These are phyloP conservation scores for Tremellales sp. DNA, from an alignment of 1,284 basidiomycete species.

Conservation along the genomic window DNA sequence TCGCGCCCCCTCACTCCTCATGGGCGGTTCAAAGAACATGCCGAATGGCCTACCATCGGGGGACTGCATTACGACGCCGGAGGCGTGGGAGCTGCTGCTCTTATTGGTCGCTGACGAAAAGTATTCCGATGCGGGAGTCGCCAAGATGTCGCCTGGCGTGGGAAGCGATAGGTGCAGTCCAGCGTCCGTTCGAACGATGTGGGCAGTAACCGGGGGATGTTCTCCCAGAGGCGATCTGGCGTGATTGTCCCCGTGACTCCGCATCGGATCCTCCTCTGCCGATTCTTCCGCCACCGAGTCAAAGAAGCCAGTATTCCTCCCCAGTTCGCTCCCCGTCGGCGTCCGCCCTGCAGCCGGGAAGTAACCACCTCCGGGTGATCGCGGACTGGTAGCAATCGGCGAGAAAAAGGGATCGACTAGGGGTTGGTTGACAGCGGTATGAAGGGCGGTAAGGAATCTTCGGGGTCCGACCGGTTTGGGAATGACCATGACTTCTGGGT, in stretches of 20 bases:
- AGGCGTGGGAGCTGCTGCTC: conserved; percentile 72
- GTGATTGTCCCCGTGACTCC: conserved; percentile 4
- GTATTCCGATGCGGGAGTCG: conserved; percentile 78
- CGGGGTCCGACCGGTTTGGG: conserved; percentile 93
- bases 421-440: conserved; percentile 79
- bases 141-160: conserved; percentile 59
- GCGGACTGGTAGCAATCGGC: conserved; percentile 87
- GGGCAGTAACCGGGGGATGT: conserved; percentile 22
- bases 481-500: conserved; percentile 86
- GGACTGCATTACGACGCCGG: conserved; percentile 85
- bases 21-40: conserved; percentile 84
- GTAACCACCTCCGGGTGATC: conserved; percentile 56
- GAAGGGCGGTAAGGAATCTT: conserved; percentile 79
- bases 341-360: conserved; percentile 24
- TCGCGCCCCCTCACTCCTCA: conserved; percentile 23
- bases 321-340: conserved; percentile 20
- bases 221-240: conserved; percentile 36
- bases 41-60: conserved; percentile 89
- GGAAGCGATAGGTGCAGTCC: conserved; percentile 43
- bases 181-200: conserved; percentile 16
- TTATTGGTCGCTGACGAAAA: conserved; percentile 69
- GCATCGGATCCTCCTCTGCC: conserved; percentile 6
- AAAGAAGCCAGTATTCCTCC: conserved; percentile 36
- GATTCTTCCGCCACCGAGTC: conserved; percentile 32
- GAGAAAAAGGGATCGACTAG: conserved; percentile 81